Evolutionary conservation across 192 early-diverging fungal genomes (phyloP).

Genomic region (Backusella mclennaniae): DNA sequence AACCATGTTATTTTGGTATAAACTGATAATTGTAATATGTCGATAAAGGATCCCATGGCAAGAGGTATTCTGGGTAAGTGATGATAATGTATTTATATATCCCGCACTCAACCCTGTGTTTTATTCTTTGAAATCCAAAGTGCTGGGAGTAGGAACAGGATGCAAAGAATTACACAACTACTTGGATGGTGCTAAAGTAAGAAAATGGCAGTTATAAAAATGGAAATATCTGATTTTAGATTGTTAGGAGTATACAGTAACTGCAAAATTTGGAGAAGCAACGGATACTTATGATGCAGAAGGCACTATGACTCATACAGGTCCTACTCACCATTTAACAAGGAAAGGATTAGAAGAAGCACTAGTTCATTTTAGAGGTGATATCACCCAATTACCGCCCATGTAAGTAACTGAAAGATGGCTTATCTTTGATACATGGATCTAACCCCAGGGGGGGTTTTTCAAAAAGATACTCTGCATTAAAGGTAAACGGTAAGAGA

Average conservation of each 20-base stretch:
- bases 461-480: constrained; percentile 57
- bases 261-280: constrained; percentile 47
- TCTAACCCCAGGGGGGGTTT: neutral
- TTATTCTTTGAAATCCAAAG: neutral
- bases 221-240: neutral
- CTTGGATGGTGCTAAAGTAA: constrained; percentile 46
- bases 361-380: constrained; percentile 56
- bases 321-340: constrained; percentile 40
- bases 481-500: constrained; percentile 64
- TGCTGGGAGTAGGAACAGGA: constrained; percentile 53
- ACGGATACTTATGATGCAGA: constrained; percentile 61
- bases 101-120: neutral
- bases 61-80: constrained; percentile 48
- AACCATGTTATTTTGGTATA: neutral
- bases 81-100: neutral
- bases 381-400: constrained; percentile 62
- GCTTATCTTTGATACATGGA: neutral
- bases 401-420: constrained; percentile 38
- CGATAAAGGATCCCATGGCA: constrained; percentile 47
- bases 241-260: constrained; percentile 47
- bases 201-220: neutral
- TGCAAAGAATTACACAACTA: constrained; percentile 50
- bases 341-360: constrained; percentile 33
- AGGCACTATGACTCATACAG: constrained; percentile 42
- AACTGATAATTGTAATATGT: neutral